Conservation (phyloP, 805 yeast species). For the Osmozyma mogii region DNA sequence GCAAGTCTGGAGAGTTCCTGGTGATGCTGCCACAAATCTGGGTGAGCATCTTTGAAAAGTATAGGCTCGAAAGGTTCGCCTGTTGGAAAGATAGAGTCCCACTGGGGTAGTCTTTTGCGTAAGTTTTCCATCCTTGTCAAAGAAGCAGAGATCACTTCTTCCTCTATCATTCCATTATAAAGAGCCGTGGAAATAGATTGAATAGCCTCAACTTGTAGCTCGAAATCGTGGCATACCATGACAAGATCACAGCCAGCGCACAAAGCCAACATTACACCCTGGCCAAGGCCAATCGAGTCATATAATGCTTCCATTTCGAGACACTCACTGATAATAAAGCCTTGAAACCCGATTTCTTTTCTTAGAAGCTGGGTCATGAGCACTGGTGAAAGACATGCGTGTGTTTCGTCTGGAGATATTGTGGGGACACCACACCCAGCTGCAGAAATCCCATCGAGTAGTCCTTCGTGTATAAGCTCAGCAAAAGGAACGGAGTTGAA, state of each 20-base stretch:
- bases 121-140: slow-evolving; percentile 36
- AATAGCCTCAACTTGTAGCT: slow-evolving; percentile 49
- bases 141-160: slow-evolving; percentile 31
- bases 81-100: slow-evolving; percentile 38
- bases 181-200: slow-evolving; percentile 32
- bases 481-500: slow-evolving; percentile 46
- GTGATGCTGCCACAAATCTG: slow-evolving; percentile 35
- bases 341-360: slow-evolving; percentile 44
- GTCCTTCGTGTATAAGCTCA: slow-evolving; percentile 33
- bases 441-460: slow-evolving; percentile 49
- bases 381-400: slow-evolving; percentile 53
- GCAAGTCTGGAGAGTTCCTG: slow-evolving; percentile 36
- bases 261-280: slow-evolving; percentile 55
- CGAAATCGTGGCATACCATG: slow-evolving; percentile 50
- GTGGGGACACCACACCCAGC: slow-evolving; percentile 63
- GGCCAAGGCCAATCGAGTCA: slow-evolving; percentile 59
- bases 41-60: slow-evolving; percentile 20
- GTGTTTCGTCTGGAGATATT: slow-evolving; percentile 51
- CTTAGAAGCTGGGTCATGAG: slow-evolving; percentile 44
- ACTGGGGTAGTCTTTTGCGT: slow-evolving; percentile 33
- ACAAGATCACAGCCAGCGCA: slow-evolving; percentile 60
- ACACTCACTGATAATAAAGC: slow-evolving; percentile 53
- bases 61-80: slow-evolving; percentile 16
- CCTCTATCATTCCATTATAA: slow-evolving; percentile 35
- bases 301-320: slow-evolving; percentile 56